Conservation (phyloP, 768 basidiomycete genomes). For the Boletus coccyginus region DNA sequence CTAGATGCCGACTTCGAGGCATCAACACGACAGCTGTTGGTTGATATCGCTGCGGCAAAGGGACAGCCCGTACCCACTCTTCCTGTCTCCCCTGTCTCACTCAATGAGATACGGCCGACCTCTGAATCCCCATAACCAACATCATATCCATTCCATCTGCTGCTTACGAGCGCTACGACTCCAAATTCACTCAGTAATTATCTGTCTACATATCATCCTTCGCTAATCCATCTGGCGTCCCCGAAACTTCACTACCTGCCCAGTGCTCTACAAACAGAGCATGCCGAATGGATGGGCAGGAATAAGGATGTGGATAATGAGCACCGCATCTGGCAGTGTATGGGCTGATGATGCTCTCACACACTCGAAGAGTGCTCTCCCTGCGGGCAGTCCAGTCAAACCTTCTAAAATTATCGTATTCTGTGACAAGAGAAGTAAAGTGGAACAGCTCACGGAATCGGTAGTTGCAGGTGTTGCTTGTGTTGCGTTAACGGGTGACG, state of each 20-base stretch:
- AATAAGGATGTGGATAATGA: conserved; percentile 81
- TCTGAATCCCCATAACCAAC: conserved; percentile 13
- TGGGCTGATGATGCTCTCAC: conserved; percentile 65
- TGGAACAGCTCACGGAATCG: conserved; percentile 53
- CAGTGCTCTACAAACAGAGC: conserved; percentile 62
- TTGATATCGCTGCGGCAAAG: conserved; percentile 68
- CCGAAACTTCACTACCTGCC: conserved; percentile 81
- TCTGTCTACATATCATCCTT: conserved; percentile 59
- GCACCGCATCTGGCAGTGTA: conserved; percentile 62
- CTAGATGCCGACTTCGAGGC: conserved; percentile 81
- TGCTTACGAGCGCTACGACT: conserved; percentile 86
- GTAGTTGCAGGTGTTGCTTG: conserved; percentile 59
- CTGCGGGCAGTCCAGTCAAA: conserved; percentile 19
- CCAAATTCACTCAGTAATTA: conserved; percentile 70
- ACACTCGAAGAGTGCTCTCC: conserved; percentile 26
- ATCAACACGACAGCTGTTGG: conserved; percentile 65
- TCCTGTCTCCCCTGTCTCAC: conserved; percentile 18
- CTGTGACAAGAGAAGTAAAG: conserved; percentile 73
- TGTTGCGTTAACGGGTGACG: conserved; percentile 62
- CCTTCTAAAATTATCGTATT: conserved; percentile 79
- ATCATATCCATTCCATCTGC: conserved; percentile 73
- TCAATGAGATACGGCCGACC: conserved; percentile 3
- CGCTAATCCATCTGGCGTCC: conserved; percentile 70
- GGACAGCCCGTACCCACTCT: conserved; percentile 19
- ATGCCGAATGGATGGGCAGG: conserved; percentile 74